Evolutionary conservation across 2,329 filamentous ascomycete species (phyloP), one percentile per base, ranked within the genome.

Genomic region (Neurospora sp.): DNA sequence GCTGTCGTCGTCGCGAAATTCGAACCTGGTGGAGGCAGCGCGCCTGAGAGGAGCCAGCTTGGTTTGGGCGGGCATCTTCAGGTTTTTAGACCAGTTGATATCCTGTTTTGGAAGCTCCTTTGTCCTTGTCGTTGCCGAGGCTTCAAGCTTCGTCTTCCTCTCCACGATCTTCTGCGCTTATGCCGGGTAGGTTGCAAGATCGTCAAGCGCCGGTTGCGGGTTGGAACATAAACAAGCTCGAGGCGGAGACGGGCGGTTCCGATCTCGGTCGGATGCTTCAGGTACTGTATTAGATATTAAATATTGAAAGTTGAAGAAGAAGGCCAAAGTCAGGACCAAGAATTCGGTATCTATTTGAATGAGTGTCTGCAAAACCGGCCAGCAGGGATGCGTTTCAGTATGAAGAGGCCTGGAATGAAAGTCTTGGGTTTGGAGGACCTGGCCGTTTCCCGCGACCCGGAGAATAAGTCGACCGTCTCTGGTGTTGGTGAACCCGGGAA

Each of bases 71-170:
- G 52, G 15, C 52, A 62, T 62, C 15, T 33, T 62, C 52, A 28
- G 52, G 52, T n/a, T 17, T 36, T 33, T 2, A 6, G 9, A 10
- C 17, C 13, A 62, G 28, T 36, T 9, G 28, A 10, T 10, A 36
- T 62, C 28, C 52, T 33, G 23, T 62, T 62, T 58, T 3, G 46
- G 46, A 68, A 67, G 28, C 13, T 3, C 11, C 39, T 52, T 42
- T n/a, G 67, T 40, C 70, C 68, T 68, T 68, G 58, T 70, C 68
- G 70, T 71, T 67, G 62, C 71, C 69, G 38, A 68, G 68, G 38
- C 67, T 67, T 43, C 17, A 43, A 43, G 17, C n/a, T 67, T 28
- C 11, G 33, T 38, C 28, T 36, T 38, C 10, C 66, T 67, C 1
- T 8, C 66, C 39, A 13, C 36, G 36, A 67, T 67, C 36, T 33